phyloP scores from a whole-genome alignment of 345 rosid genomes.

The Triadica sebifera region DNA sequence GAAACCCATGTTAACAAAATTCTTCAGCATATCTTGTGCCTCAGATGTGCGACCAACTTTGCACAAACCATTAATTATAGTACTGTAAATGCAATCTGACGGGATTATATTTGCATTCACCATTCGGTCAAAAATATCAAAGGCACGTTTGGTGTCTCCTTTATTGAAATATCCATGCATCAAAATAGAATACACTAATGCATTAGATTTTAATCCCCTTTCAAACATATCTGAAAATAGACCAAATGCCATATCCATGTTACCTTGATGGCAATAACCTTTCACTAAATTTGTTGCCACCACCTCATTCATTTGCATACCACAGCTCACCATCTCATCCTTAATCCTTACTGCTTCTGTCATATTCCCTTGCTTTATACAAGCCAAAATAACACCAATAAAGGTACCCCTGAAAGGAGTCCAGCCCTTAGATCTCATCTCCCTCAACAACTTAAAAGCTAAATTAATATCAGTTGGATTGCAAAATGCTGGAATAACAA shows the following conservation, averaged over 20 bases:
- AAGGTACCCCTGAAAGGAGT: slow-evolving; percentile 45
- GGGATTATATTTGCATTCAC: slow-evolving; percentile 41
- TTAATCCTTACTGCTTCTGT: slow-evolving; percentile 62
- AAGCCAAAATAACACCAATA: slow-evolving; percentile 53
- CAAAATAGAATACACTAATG: slow-evolving; percentile 54
- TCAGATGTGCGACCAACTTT: slow-evolving; percentile 54
- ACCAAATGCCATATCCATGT: slow-evolving; percentile 46
- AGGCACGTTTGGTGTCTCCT: slow-evolving; percentile 42
- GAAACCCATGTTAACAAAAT: slow-evolving; percentile 43
- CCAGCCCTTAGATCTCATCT: slow-evolving; percentile 56
- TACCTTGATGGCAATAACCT: slow-evolving; percentile 54
- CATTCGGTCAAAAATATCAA: slow-evolving; percentile 55
- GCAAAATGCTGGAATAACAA: slow-evolving; percentile 49
- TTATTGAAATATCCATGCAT: slow-evolving; percentile 64
- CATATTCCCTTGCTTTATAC: slow-evolving; percentile 54
- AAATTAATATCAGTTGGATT: slow-evolving; percentile 34
- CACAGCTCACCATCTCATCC: slow-evolving; percentile 71
- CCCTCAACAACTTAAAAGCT: slow-evolving; percentile 53
- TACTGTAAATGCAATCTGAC: slow-evolving; percentile 52
- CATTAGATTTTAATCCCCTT: slow-evolving; percentile 55
- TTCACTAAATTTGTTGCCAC: slow-evolving; percentile 65
- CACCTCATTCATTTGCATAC: slow-evolving; percentile 53
- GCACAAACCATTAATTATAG: slow-evolving; percentile 58
- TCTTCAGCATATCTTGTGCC: slow-evolving; percentile 51
- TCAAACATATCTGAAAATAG: slow-evolving; percentile 48